A percentile compares a stretch with the other conserved stretches of the same genome.
Evolutionary conservation across 371 early-diverging fungal genomes (phyloP).

Genomic region (Mucor mucedo): DNA sequence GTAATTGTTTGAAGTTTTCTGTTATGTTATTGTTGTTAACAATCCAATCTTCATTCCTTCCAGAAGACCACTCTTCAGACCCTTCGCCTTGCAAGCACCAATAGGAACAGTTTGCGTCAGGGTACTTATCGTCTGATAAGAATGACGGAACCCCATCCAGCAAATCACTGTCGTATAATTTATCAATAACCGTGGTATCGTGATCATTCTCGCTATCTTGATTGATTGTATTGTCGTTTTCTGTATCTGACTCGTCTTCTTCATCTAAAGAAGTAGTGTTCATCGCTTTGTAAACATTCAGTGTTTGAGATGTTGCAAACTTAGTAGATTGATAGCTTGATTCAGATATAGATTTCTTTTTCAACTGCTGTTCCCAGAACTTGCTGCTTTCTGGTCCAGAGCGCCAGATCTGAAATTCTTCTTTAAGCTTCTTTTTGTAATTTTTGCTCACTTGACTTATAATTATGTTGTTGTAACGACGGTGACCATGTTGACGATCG

Average conservation of each 20-base stretch:
- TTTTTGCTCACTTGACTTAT: background rate
- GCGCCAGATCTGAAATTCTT: slow-evolving; percentile 7
- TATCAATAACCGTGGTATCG: background rate
- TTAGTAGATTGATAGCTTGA: slow-evolving; percentile 7
- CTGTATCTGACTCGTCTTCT: background rate
- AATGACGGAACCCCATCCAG: background rate
- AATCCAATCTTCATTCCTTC: background rate
- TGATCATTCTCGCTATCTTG: background rate
- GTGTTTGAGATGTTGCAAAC: slow-evolving; percentile 2
- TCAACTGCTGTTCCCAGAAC: slow-evolving; percentile 4
- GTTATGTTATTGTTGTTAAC: slow-evolving; percentile 3
- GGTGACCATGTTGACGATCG: background rate
- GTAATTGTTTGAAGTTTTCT: slow-evolving; percentile 2
- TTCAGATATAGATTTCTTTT: slow-evolving; percentile 7
- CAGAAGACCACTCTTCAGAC: slow-evolving; percentile 1
- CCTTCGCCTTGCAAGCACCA: slow-evolving; percentile 3
- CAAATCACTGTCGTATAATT: background rate
- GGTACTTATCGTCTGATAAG: slow-evolving; percentile 1
- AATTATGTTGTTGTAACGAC: slow-evolving; percentile 1
- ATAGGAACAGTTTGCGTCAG: slow-evolving; percentile 1
- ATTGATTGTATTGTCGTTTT: background rate
- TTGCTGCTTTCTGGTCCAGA: slow-evolving; percentile 1
- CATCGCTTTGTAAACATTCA: slow-evolving; percentile 1
- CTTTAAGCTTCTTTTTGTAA: background rate
- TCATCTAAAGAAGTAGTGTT: background rate